Evolutionary conservation across 1,139 yeast genomes (phyloP).

Genomic region (Magnusiomyces ingens): DNA sequence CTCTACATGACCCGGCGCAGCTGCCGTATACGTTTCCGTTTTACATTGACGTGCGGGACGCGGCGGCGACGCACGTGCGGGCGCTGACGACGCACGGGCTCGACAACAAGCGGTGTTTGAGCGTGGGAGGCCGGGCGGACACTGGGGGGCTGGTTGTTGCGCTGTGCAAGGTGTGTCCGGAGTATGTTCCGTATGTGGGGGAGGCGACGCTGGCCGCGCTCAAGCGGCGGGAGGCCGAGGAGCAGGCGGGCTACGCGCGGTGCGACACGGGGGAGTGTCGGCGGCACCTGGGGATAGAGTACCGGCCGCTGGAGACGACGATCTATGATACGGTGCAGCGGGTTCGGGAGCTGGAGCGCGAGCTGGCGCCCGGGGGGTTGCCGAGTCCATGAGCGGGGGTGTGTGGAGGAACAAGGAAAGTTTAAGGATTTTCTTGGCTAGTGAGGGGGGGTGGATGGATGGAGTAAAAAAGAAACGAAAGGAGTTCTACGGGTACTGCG

Average conservation of each 20-base stretch:
- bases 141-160: conserved; percentile 31
- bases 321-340: conserved; percentile 21
- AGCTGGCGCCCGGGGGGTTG: no score
- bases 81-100: conserved; percentile 22
- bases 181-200: not conserved
- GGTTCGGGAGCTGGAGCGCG: conserved; percentile 15
- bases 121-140: conserved; percentile 32
- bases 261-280: conserved; percentile 20
- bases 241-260: conserved; percentile 2
- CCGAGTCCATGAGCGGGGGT: no score
- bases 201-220: conserved; percentile 2
- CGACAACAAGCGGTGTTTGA: conserved; percentile 36
- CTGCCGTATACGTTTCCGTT: not conserved
- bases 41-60: conserved; percentile 15
- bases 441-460: no score
- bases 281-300: conserved; percentile 20
- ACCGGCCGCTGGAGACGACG: conserved; percentile 20
- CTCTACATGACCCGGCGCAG: not conserved
- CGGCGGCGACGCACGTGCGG: conserved; percentile 7
- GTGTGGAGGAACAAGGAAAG: no score
- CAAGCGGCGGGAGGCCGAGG: not conserved
- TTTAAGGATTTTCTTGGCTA: no score
- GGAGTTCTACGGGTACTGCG: no score
- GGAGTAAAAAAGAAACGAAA: no score
- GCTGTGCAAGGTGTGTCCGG: conserved; percentile 25